phyloP scores from a whole-genome alignment of 2,329 filamentous ascomycete genomes.

The Arthrobotrys sinensis region DNA sequence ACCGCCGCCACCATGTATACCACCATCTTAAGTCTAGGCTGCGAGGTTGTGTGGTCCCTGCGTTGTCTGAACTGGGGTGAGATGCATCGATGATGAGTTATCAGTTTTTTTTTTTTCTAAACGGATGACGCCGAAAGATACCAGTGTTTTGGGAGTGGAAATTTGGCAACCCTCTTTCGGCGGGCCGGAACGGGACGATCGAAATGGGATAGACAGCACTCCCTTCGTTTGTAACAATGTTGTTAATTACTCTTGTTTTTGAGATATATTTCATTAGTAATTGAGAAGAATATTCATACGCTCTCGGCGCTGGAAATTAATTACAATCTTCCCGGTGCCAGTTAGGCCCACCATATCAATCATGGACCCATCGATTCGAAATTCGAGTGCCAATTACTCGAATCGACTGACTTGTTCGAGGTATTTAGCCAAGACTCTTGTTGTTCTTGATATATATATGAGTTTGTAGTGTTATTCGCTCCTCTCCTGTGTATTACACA shows the following conservation, averaged over 20 bases:
- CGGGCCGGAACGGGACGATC: constrained; percentile 10
- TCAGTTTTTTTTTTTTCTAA: not conserved
- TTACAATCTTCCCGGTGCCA: not conserved
- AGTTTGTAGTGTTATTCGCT: too few species aligned
- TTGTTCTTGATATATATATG: not conserved
- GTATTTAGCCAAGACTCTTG: constrained; percentile 9
- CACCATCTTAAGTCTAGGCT: not conserved
- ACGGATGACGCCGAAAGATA: constrained; percentile 3
- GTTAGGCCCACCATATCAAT: not conserved
- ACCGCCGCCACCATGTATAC: not conserved
- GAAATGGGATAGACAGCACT: not conserved
- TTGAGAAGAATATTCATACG: not conserved
- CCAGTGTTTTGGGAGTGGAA: not conserved
- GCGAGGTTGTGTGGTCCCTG: constrained; percentile 25
- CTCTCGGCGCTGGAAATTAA: not conserved
- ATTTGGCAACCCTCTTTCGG: not conserved
- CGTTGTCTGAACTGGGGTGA: constrained; percentile 20
- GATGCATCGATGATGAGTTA: constrained; percentile 17
- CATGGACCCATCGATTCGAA: not conserved
- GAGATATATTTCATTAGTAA: too few species aligned
- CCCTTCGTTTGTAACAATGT: not conserved
- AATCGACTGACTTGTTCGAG: constrained; percentile 2
- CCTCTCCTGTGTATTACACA: not conserved
- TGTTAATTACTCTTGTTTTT: not conserved
- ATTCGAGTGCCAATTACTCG: not conserved